phyloP scores from a whole-genome alignment of 2,329 filamentous ascomycete species.

The Verticillium klebahnii region DNA sequence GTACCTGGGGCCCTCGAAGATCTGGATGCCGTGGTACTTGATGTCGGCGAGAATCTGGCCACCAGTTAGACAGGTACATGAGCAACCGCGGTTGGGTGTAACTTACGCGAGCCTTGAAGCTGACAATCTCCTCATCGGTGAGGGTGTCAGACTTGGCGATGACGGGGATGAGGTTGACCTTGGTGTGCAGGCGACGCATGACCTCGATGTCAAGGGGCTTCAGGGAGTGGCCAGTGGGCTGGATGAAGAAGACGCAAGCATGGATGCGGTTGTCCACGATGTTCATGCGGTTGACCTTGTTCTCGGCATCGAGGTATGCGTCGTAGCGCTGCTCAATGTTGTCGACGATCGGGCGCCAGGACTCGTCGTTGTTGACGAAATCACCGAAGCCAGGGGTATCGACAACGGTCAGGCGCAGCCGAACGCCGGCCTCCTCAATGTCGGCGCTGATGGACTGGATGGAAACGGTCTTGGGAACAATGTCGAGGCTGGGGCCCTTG shows the following conservation, averaged over 20 bases:
- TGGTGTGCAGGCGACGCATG: constrained; percentile 98
- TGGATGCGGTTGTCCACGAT: constrained; percentile 99
- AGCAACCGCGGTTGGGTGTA: background rate
- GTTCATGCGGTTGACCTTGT: constrained; percentile 99
- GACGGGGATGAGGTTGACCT: constrained; percentile 99
- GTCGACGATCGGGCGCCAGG: constrained; percentile 97
- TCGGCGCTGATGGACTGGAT: constrained; percentile 94
- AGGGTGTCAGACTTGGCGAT: constrained; percentile 98
- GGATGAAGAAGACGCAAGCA: constrained; percentile 99
- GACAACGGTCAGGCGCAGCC: constrained; percentile 91
- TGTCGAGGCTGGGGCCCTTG: constrained; percentile 94
- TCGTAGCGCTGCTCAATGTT: constrained; percentile 99
- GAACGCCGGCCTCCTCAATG: constrained; percentile 97
- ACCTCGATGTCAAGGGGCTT: constrained; percentile 99
- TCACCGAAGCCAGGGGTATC: constrained; percentile 98
- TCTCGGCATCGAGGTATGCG: constrained; percentile 97
- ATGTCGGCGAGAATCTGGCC: constrained; percentile 90
- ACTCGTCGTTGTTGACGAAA: constrained; percentile 99
- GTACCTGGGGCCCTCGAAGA: constrained; percentile 97
- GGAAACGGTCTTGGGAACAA: constrained; percentile 95
- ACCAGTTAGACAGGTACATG: constrained; percentile 4
- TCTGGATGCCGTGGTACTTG: constrained; percentile 94
- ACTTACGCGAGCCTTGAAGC: constrained; percentile 95
- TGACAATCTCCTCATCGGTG: constrained; percentile 90
- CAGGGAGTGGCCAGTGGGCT: constrained; percentile 95